Percentiles rank a stretch among this genome's conserved stretches.
These are phyloP conservation scores for Porphyrellus cyaneotinctus DNA, from an alignment of 768 basidiomycete species.

Conservation along the genomic window DNA sequence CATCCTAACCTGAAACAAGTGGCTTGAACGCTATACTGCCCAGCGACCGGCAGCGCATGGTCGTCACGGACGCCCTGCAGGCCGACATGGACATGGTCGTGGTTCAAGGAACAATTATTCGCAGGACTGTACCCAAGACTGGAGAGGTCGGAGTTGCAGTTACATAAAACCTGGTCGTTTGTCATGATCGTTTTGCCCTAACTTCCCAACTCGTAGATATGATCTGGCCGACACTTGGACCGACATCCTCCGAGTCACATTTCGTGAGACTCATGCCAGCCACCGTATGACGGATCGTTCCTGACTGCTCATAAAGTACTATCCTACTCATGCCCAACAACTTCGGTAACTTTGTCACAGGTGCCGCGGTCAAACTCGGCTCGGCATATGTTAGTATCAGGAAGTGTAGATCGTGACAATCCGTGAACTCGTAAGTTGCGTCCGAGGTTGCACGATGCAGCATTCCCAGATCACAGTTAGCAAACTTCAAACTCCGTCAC, in stretches of 20 bases:
- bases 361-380: too few species aligned
- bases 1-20: constrained; percentile 22
- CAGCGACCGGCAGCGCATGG: constrained; percentile 22
- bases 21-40: constrained; percentile 16
- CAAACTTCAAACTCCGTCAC: too few species aligned
- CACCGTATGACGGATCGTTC: too few species aligned
- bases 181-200: not conserved
- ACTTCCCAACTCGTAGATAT: not conserved
- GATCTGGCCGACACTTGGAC: constrained; percentile 19
- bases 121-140: constrained; percentile 8
- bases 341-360: too few species aligned
- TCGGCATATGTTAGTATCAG: too few species aligned
- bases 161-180: constrained; percentile 24
- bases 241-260: constrained; percentile 13
- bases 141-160: constrained; percentile 10
- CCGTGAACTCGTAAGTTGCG: too few species aligned
- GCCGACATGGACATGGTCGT: constrained; percentile 31
- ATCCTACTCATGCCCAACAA: too few species aligned
- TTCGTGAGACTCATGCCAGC: too few species aligned
- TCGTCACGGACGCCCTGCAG: constrained; percentile 26
- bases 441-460: too few species aligned
- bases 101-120: constrained; percentile 22
- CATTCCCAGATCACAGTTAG: too few species aligned
- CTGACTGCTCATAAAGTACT: too few species aligned
- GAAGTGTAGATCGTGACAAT: too few species aligned